These are phyloP conservation scores for Xanthoconium separans DNA, from an alignment of 1,284 basidiomycete genomes.

Conservation along the genomic window DNA sequence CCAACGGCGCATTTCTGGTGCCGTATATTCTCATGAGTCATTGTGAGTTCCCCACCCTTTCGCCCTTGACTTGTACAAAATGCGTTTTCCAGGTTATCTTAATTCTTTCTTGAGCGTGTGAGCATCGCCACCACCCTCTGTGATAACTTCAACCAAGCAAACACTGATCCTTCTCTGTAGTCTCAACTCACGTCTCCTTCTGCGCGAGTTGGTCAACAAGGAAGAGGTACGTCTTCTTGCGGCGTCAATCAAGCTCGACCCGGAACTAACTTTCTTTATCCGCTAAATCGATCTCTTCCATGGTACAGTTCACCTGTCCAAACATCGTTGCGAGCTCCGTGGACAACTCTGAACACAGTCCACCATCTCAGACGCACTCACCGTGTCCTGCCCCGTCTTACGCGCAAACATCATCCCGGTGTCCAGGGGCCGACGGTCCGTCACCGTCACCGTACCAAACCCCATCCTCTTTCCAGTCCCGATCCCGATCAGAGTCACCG, in stretches of 20 bases:
- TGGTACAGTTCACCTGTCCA: slow-evolving; percentile 19
- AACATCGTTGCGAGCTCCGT: slow-evolving; percentile 25
- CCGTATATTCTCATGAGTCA: slow-evolving; percentile 36
- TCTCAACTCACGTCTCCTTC: slow-evolving; percentile 29
- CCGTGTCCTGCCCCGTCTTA: slow-evolving; percentile 9
- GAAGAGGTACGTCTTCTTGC: slow-evolving; percentile 21
- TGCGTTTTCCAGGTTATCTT: slow-evolving; percentile 21
- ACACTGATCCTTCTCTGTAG: slow-evolving; percentile 7
- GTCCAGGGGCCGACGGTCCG: no score
- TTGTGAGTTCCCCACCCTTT: slow-evolving; percentile 12
- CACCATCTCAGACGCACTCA: slow-evolving; percentile 9
- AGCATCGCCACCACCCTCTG: neutral
- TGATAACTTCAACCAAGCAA: neutral
- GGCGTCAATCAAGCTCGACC: neutral
- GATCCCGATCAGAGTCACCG: no score
- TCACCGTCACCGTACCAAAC: no score
- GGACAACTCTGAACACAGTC: slow-evolving; percentile 18
- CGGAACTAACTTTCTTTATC: neutral
- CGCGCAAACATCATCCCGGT: neutral
- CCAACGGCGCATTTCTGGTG: slow-evolving; percentile 33
- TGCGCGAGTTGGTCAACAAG: slow-evolving; percentile 29
- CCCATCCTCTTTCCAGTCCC: no score
- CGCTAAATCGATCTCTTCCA: no score
- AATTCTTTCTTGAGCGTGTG: slow-evolving; percentile 36
- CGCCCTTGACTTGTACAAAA: neutral